Percentiles rank a stretch among this genome's conserved stretches.
These are phyloP conservation scores for Ustilago lituana DNA, from an alignment of 1,284 basidiomycete species.

Conservation along the genomic window DNA sequence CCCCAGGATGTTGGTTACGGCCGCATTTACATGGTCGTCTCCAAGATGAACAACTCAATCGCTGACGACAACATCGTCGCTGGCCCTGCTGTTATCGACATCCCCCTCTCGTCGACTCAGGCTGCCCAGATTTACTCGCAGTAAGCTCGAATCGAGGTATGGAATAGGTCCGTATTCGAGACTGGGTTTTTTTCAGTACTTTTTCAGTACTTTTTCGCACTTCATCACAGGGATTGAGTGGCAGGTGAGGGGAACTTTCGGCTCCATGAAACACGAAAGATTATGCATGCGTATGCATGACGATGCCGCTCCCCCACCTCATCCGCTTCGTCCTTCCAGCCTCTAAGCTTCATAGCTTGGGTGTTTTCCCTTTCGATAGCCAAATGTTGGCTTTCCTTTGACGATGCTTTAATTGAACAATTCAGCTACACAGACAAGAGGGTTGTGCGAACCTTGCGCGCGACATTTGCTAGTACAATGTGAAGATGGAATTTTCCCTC, in stretches of 20 bases:
- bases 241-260: no score
- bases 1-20: constrained; percentile 67
- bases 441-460: no score
- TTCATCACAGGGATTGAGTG: background rate
- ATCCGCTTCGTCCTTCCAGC: background rate
- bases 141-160: background rate
- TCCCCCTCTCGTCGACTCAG: constrained; percentile 46
- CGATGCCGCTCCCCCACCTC: background rate
- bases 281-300: constrained; percentile 3
- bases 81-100: constrained; percentile 70
- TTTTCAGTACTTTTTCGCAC: no score
- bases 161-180: background rate
- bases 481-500: no score
- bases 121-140: constrained; percentile 32
- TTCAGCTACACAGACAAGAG: constrained; percentile 2
- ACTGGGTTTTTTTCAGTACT: no score
- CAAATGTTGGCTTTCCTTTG: background rate
- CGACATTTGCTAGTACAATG: no score
- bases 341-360: no score
- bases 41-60: constrained; percentile 65
- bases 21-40: constrained; percentile 68
- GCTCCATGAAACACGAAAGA: constrained; percentile 5
- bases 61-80: constrained; percentile 70
- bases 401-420: constrained; percentile 10
- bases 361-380: background rate